These are phyloP conservation scores for Isabelozyma pseudorhagii DNA, from an alignment of 805 yeast species.

Conservation along the genomic window DNA sequence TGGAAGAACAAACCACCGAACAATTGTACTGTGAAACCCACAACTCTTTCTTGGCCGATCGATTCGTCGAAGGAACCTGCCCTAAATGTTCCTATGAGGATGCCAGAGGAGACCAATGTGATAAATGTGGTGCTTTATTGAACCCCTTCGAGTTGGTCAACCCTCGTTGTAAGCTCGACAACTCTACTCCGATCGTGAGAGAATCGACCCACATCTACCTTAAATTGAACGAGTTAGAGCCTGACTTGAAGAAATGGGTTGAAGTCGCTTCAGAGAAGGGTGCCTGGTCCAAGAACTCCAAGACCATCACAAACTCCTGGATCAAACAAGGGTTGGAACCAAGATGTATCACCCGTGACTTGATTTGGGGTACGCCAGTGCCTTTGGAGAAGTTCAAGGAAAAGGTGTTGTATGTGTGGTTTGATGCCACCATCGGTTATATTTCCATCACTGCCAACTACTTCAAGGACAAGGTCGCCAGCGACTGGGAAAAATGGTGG, in stretches of 20 bases:
- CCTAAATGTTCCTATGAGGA: slow-evolving; percentile 94
- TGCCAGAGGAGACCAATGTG: slow-evolving; percentile 99
- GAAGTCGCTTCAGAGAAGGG: slow-evolving; percentile 66
- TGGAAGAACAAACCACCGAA: slow-evolving; percentile 84
- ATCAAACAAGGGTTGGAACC: slow-evolving; percentile 88
- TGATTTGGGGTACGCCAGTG: slow-evolving; percentile 98
- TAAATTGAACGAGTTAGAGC: slow-evolving; percentile 80
- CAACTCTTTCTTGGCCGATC: slow-evolving; percentile 88
- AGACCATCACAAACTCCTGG: slow-evolving; percentile 89
- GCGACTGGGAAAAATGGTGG: slow-evolving; percentile 92
- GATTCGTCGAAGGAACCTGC: slow-evolving; percentile 96
- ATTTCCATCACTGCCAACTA: slow-evolving; percentile 95
- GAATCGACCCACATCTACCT: slow-evolving; percentile 85
- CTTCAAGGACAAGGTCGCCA: slow-evolving; percentile 32
- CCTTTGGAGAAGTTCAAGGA: slow-evolving; percentile 83
- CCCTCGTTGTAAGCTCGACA: slow-evolving; percentile 94
- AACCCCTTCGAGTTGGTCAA: slow-evolving; percentile 91
- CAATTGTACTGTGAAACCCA: slow-evolving; percentile 92
- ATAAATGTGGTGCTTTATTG: slow-evolving; percentile 84
- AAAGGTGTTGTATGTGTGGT: slow-evolving; percentile 97
- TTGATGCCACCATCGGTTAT: slow-evolving; percentile 97
- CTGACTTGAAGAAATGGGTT: slow-evolving; percentile 70
- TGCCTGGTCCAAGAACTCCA: slow-evolving; percentile 89
- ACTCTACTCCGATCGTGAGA: slow-evolving; percentile 73
- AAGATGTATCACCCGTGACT: slow-evolving; percentile 95